Conservation (phyloP, 2,329 filamentous ascomycete species). For the Pseudofabraea citricarpa region DNA sequence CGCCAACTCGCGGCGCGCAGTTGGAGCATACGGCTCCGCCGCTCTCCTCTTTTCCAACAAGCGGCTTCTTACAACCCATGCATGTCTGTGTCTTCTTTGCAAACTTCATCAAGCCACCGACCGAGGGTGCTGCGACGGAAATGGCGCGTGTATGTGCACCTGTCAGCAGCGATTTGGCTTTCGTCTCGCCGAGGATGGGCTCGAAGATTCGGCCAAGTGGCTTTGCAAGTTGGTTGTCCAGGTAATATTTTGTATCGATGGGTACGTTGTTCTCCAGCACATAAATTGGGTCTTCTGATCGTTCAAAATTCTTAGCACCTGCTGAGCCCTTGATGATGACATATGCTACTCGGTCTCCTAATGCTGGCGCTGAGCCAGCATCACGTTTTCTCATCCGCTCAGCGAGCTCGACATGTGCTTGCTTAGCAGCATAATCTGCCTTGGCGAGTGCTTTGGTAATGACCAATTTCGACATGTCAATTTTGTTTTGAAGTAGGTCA, state of each 20-base stretch:
- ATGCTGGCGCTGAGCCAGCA: conserved; percentile 82
- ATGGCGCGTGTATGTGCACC: conserved; percentile 96
- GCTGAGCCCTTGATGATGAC: conserved; percentile 92
- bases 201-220: conserved; percentile 94
- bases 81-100: conserved; percentile 96
- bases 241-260: conserved; percentile 97
- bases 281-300: conserved; percentile 94
- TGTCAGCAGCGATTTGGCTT: conserved; percentile 77
- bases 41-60: conserved; percentile 73
- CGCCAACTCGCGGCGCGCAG: conserved; percentile 79
- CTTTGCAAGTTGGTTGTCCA: conserved; percentile 97
- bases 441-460: conserved; percentile 97
- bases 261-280: conserved; percentile 97
- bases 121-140: conserved; percentile 81
- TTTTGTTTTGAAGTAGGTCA: conserved; percentile 91
- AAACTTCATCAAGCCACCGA: conserved; percentile 97
- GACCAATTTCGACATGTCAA: conserved; percentile 98
- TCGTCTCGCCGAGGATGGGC: conserved; percentile 91
- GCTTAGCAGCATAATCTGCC: conserved; percentile 81
- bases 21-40: conserved; percentile 84
- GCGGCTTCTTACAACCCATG: conserved; percentile 98
- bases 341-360: conserved; percentile 96
- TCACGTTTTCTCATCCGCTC: conserved; percentile 97
- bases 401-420: conserved; percentile 93
- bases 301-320: conserved; percentile 92